Evolutionary conservation across 495 filamentous ascomycete genomes (phyloP).

Genomic region (Jackrogersella multiformis): DNA sequence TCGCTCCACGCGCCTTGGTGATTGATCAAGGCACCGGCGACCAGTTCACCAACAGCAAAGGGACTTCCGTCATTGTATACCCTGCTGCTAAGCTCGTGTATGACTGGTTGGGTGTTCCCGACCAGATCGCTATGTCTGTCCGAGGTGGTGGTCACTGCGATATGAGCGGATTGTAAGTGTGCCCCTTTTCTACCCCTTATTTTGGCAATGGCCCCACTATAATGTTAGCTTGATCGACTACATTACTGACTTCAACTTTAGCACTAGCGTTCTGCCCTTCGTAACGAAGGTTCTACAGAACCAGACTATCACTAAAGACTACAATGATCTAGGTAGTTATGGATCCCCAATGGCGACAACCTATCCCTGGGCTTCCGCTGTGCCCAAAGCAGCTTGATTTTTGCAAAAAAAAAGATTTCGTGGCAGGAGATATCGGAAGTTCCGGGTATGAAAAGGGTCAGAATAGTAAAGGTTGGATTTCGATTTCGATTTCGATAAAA

Average conservation of each 20-base stretch:
- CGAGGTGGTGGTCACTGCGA: slow-evolving; percentile 61
- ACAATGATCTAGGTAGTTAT: slow-evolving; percentile 55
- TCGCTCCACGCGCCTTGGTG: slow-evolving; percentile 62
- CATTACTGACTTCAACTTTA: slow-evolving; percentile 37
- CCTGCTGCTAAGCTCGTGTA: slow-evolving; percentile 63
- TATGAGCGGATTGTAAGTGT: slow-evolving; percentile 58
- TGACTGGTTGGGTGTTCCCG: slow-evolving; percentile 59
- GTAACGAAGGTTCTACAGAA: slow-evolving; percentile 61
- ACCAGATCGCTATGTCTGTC: slow-evolving; percentile 61
- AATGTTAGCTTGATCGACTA: neutral
- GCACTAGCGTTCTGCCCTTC: slow-evolving; percentile 59
- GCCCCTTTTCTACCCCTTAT: neutral
- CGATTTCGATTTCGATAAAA: neutral
- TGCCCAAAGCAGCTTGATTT: slow-evolving; percentile 44
- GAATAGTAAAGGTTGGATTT: slow-evolving; percentile 11
- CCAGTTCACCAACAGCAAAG: slow-evolving; percentile 61
- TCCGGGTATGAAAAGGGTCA: neutral
- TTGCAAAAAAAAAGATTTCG: neutral
- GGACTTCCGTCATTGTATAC: slow-evolving; percentile 59
- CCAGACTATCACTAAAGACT: slow-evolving; percentile 58
- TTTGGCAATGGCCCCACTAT: neutral
- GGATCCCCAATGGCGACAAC: slow-evolving; percentile 58
- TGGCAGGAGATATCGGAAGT: neutral
- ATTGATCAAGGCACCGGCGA: slow-evolving; percentile 62
- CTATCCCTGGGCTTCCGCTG: slow-evolving; percentile 58